Conservation (phyloP, 1,284 basidiomycete species). For the Blastosporella zonata region DNA sequence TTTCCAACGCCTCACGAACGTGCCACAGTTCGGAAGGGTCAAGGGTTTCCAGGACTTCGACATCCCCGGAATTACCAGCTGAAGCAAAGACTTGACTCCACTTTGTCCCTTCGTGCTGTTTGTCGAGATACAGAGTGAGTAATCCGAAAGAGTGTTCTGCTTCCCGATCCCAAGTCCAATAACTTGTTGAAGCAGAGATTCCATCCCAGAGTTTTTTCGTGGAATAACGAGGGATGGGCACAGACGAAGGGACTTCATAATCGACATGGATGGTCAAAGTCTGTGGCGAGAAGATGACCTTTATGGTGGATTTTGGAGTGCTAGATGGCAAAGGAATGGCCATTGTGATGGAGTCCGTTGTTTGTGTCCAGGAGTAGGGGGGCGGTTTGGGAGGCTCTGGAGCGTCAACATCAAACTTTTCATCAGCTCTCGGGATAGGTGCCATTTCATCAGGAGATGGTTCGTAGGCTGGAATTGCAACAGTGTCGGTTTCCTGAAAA, state of each 20-base stretch:
- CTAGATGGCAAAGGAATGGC: conserved; percentile 77
- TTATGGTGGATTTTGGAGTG: conserved; percentile 63
- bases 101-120: conserved; percentile 72
- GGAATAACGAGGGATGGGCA: conserved; percentile 57
- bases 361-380: conserved; percentile 92
- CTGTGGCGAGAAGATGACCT: conserved; percentile 61
- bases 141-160: conserved; percentile 64
- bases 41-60: conserved; percentile 86
- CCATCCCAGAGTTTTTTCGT: conserved; percentile 72
- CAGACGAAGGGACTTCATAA: conserved; percentile 30
- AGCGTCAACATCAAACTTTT: conserved; percentile 44
- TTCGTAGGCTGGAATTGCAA: conserved; percentile 39
- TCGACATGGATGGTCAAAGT: conserved; percentile 67
- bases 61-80: conserved; percentile 45
- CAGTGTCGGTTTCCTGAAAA: conserved; percentile 42
- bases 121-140: conserved; percentile 83
- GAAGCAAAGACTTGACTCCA: conserved; percentile 83
- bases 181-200: conserved; percentile 67
- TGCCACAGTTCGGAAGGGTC: conserved; percentile 78
- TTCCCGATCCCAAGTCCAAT: conserved; percentile 87
- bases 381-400: conserved; percentile 43
- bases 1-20: conserved; percentile 80
- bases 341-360: conserved; percentile 76
- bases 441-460: conserved; percentile 64
- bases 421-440: conserved; percentile 60